Evolutionary conservation across 306 rosid species (phyloP), one percentile per base, ranked within the genome.

Genomic region (Vigna hirtella): DNA sequence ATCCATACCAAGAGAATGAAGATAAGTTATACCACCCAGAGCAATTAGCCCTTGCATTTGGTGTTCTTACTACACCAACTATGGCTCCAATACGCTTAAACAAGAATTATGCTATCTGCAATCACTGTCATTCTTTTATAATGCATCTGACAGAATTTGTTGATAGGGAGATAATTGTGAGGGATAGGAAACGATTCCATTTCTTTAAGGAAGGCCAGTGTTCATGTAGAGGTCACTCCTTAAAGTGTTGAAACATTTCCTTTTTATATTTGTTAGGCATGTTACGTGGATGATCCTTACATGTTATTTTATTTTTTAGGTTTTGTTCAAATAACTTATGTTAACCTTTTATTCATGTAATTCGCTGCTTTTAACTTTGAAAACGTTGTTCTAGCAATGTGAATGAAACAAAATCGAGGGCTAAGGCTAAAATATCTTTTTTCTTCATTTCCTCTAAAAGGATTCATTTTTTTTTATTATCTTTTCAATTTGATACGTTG

Each of bases 61-160:
- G 93, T 74, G 79, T 87, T 68, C 83, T 91, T 66, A 79, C 68
- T 71, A 52, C 74, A 13, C 85, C 89, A 66, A 12, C 79, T 13
- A 34, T 64, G 45, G 84, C 78, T 47, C 83, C 87, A n/a, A 70
- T 89, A 73, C 90, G 83, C 38, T 66, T 86, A 77, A 81, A 79
- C 63, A 89, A 91, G 87, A 79, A 81, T 17, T 77, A 78, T 56
- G 78, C 79, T 13, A 86, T 86, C 32, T 89, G 93, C 79, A 72
- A 74, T 51, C 88, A 87, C 76, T 89, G 96, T 73, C 96, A 91
- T 53, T 70, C 66, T 77, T 91, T 91, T 74, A 68, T 91, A 68
- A 79, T 76, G 88, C 72, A 80, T 56, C 84, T 76, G 51, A 86
- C 91, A 17, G 71, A 82, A 70, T 61, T 86, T 4, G 56, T 79